Base-by-base conservation (phyloP, 1,139 yeast species). In the Hansenula sp. region DNA sequence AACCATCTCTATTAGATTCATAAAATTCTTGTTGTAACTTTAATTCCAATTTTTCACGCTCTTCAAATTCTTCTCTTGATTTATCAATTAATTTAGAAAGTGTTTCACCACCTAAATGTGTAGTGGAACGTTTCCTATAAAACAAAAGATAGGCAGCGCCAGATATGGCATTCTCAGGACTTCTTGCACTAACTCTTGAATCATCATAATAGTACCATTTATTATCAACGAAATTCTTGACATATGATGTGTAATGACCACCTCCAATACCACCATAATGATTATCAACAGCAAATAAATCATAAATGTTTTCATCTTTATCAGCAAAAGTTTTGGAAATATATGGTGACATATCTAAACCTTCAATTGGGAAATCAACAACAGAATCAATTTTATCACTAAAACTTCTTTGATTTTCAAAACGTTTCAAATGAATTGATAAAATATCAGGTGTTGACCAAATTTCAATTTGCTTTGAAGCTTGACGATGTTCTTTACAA, bases 191-290 rank as follows among this genome's bases (percentile, higher is more conserved):
- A 1, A 91, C 98, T 32, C 84, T 67, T 9, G 96, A 82, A 62
- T 93, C 99, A 61, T 93, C 93, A 63, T 76, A 93, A 60, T 89
- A 86, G 61, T 90, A 90, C 98, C 99, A 93, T 51, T 81, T 72
- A 28, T 70, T 68, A 57, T 88, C 96, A 41, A 80, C 71, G 63
- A 81, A 84, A 59, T 91, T 91, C 62, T 84, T 84, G 1, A 79
- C 97, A 55, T 81, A 84, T 0, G 98, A 89, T 1, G 99, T 93
- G 62, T 93, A 93, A 66, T 93, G 99, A 3, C 99, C 99, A 8
- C 99, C 99, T 1, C 98, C 98, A 29, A 93, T 71, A 0, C 98
- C 97, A 44, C 99, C 99, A 61, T 75, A 91, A 61, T 93, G 99
- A 62, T 91, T 91, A 61, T 91, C 98, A 24, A 93, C 97, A 0